A percentile compares a stretch with the other conserved stretches of the same genome.
Evolutionary conservation across 1,139 yeast species (phyloP).

Genomic region (Taiozyma onychis): DNA sequence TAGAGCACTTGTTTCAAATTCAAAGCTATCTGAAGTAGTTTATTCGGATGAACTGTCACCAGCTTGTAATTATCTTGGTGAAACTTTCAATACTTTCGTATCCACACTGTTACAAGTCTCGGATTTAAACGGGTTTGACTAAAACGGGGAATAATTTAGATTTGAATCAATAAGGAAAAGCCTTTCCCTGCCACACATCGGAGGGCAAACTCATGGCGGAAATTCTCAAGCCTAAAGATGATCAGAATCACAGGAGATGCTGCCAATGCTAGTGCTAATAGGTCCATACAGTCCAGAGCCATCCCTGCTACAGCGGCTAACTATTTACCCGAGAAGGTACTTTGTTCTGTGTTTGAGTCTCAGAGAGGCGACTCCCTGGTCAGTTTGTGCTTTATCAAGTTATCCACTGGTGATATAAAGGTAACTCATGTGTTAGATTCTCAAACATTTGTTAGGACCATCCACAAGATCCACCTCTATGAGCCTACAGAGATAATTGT

Average conservation of each 20-base stretch:
- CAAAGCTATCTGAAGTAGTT: background rate
- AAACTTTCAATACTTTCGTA: too few relatives aligned
- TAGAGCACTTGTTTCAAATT: background rate
- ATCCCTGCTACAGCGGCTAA: constrained; percentile 14
- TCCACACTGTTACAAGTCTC: background rate
- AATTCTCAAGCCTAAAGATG: background rate
- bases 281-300: background rate
- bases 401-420: constrained; percentile 32
- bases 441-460: constrained; percentile 39
- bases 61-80: too few relatives aligned
- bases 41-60: background rate
- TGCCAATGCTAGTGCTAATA: background rate
- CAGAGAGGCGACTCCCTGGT: constrained; percentile 26
- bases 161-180: background rate
- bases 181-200: background rate
- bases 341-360: constrained; percentile 31
- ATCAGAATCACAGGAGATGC: background rate
- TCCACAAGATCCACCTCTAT: constrained; percentile 35
- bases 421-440: constrained; percentile 36
- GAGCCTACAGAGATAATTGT: constrained; percentile 34
- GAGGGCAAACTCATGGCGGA: background rate
- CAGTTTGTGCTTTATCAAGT: constrained; percentile 33
- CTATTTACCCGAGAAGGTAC: constrained; percentile 18
- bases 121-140: background rate
- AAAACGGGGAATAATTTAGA: background rate